Base-by-base conservation (phyloP, 2,329 filamentous ascomycete species). In the Xylaria sp. region DNA sequence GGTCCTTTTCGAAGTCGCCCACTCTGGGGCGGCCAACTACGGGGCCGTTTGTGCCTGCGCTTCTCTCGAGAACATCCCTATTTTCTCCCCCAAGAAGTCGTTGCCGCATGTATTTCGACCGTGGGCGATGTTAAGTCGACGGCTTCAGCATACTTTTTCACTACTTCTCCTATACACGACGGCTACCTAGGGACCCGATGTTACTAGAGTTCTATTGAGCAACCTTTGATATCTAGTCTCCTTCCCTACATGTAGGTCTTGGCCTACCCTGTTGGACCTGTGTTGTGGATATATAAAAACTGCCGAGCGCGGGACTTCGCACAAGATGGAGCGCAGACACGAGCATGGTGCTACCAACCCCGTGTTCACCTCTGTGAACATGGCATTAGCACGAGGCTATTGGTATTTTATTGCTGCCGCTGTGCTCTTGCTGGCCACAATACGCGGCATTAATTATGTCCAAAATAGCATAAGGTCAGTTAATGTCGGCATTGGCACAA, bases 401-500 rank as follows among this genome's bases (percentile, higher is more conserved):
- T 90, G 88, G 88, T 90, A 89, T 74, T 83, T 87, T 39, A 79
- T 88, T 45, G 86, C 82, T 7, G 84, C 80, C 17, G 82, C 85
- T 27, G 74, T 88, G 4, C 84, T 80, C 1, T 70, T 83, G 0
- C 74, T 86, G 4, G 73, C 81, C 2, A 64, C 75, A 0, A 73
- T 84, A 30, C 85, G 85, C 3, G 76, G 73, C 21, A 73, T 86
- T 67, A 84, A 86, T 69, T 74, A 79, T 24, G 77, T 81, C 12
- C 81, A 85, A 67, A 78, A 80, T 21, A 76, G 76, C 21, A 78
- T 76, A 63, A 82, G 83, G 86, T 86, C 47, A 65, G 78, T 70
- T 5, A n/a, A 1, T 11, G 11, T 27, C 6, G 64, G 1, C 8
- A 36, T 48, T 17, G 8, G 11, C 17, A 8, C 11, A 27, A 19